Percentiles rank a stretch among this genome's conserved stretches.
Conservation (phyloP, 495 filamentous ascomycete genomes). For the Cercophora newfieldiana region DNA sequence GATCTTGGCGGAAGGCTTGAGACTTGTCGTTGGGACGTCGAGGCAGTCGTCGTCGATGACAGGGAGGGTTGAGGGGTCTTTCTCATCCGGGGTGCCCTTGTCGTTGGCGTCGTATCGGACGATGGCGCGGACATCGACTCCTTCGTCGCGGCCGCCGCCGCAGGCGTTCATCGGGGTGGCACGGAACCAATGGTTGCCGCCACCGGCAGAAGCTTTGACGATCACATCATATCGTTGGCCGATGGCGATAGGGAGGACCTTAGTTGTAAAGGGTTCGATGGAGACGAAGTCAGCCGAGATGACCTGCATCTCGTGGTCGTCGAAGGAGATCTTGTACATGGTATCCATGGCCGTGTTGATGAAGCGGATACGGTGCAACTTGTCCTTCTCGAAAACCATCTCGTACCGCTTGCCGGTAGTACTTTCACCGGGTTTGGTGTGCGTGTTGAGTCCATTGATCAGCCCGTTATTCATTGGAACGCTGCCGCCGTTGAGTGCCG, state of each 20-base stretch:
- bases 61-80: background rate
- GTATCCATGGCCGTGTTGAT: constrained; percentile 43
- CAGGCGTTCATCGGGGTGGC: constrained; percentile 12
- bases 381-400: background rate
- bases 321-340: constrained; percentile 35
- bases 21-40: constrained; percentile 15
- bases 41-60: constrained; percentile 14
- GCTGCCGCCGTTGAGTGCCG: background rate
- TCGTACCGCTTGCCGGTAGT: constrained; percentile 4
- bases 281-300: constrained; percentile 50
- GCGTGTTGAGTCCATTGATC: constrained; percentile 33
- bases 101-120: constrained; percentile 23
- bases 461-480: constrained; percentile 29
- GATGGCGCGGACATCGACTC: constrained; percentile 19
- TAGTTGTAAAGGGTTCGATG: constrained; percentile 46
- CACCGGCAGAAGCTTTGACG: constrained; percentile 52
- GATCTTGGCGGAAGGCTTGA: constrained; percentile 3
- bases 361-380: constrained; percentile 47
- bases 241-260: constrained; percentile 55
- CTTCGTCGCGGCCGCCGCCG: constrained; percentile 4
- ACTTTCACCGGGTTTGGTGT: background rate
- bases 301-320: constrained; percentile 50
- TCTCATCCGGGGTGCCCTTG: constrained; percentile 5
- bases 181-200: constrained; percentile 57
- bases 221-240: constrained; percentile 68